Evolutionary conservation across 2,329 filamentous ascomycete species (phyloP), one percentile per base, ranked within the genome.

Genomic region (Neobulgaria alba): DNA sequence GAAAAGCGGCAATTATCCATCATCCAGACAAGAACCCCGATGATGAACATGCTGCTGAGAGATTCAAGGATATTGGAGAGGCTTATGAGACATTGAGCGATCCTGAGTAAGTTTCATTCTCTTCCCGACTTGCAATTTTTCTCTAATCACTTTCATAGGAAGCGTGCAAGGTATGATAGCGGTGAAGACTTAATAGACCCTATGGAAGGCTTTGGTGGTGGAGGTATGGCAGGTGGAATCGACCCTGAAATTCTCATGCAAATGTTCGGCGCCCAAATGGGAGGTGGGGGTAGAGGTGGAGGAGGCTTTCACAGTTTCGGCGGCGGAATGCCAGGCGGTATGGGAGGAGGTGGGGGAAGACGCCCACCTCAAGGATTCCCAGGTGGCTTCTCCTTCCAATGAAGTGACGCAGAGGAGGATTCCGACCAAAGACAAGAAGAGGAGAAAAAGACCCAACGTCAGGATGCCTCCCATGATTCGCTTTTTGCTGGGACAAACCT

Each of bases 21-120:
- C 92, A 98, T 63, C 92, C 92, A 2, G 92, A 98, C 68, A 98
- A 98, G 77, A 98, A 96, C 66, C 86, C 83, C 1, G 85, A 83
- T 48, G 85, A 95, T 55, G 75, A 79, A 43, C 72, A 78, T 38
- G 92, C 92, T 47, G 90, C 88, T 57, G 83, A 86, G 54, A 81
- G 85, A 58, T 98, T 98, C 75, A 96, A 98, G 75, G 92, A 98
- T 61, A 85, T 95, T 61, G 85, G 88, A 56, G 92, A 98, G 69
- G 90, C 90, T 30, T 95, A 98, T 61, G 92, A 98, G 67, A 93
- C 83, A 36, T 68, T 98, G 65, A 95, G 85, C 59, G 92, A 98
- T 65, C 72, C 88, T 68, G 81, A 95, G 82, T 88, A 83, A 66
- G 82, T 78, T 33, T 30, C 4, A 20, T 10, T 38, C 30, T 15